These are phyloP conservation scores for Solanum pinnatisectum DNA, from an alignment of 257 asterid species.

Conservation along the genomic window DNA sequence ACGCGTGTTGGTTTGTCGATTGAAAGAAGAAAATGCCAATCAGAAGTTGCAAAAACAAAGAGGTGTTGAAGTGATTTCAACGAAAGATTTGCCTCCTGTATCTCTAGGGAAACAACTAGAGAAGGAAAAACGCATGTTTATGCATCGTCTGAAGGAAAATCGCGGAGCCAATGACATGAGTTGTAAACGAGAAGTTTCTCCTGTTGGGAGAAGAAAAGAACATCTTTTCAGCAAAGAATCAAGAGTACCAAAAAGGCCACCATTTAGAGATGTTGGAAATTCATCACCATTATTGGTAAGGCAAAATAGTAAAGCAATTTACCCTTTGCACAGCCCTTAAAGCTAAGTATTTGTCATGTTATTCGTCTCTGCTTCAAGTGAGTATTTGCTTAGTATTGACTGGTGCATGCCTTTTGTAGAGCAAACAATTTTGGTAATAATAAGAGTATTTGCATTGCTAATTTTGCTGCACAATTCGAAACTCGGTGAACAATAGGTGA, in stretches of 20 bases:
- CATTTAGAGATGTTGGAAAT: conserved; percentile 47
- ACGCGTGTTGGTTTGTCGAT: neutral
- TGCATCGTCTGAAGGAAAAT: conserved; percentile 25
- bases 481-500: neutral
- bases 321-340: conserved; percentile 21
- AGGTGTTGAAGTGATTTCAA: neutral
- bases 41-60: neutral
- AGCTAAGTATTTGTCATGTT: neutral
- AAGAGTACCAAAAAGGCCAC: conserved; percentile 13
- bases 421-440: neutral
- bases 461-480: neutral
- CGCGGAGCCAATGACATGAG: neutral
- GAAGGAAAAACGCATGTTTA: conserved; percentile 48
- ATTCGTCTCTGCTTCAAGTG: neutral
- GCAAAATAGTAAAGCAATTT: conserved; percentile 18
- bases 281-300: conserved; percentile 19
- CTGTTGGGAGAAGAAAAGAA: conserved; percentile 14
- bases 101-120: conserved; percentile 65
- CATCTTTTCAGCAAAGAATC: conserved; percentile 3
- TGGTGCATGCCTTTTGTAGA: neutral
- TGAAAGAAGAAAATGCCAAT: conserved; percentile 8
- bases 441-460: neutral
- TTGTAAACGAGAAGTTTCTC: conserved; percentile 9
- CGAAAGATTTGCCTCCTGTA: conserved; percentile 24
- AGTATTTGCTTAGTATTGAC: neutral